These are phyloP conservation scores for Sideroxylon spinosum DNA, from an alignment of 179 eudicot species.

Conservation along the genomic window DNA sequence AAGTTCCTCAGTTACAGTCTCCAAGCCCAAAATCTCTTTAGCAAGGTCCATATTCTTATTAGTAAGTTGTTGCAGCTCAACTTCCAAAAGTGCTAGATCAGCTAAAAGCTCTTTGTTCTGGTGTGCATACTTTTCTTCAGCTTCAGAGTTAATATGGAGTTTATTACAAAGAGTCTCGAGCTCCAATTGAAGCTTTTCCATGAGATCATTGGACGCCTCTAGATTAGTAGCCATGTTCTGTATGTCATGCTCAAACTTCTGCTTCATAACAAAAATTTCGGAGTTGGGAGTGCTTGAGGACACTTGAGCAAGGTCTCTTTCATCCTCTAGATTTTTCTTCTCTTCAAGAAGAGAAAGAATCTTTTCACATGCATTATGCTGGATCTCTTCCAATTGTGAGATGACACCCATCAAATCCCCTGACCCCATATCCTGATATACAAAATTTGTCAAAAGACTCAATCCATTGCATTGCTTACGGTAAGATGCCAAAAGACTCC, in stretches of 20 bases:
- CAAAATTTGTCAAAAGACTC: constrained; percentile 11
- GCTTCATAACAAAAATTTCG: constrained; percentile 42
- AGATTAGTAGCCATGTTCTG: constrained; percentile 41
- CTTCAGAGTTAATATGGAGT: constrained; percentile 45
- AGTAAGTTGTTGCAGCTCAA: constrained; percentile 50
- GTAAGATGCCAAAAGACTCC: constrained; percentile 38
- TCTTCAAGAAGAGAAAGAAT: constrained; percentile 47
- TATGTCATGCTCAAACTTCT: constrained; percentile 51
- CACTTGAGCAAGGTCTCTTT: constrained; percentile 45
- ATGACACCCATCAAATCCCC: constrained; percentile 28
- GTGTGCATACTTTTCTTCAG: constrained; percentile 44
- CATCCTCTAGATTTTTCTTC: constrained; percentile 44
- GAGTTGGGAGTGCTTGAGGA: constrained; percentile 37
- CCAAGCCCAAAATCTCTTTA: constrained; percentile 45
- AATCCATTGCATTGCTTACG: constrained; percentile 21
- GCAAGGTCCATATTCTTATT: constrained; percentile 47
- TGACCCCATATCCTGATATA: constrained; percentile 22
- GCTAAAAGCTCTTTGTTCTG: constrained; percentile 49
- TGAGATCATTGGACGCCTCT: constrained; percentile 42
- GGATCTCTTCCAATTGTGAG: constrained; percentile 48
- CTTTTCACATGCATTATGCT: constrained; percentile 30
- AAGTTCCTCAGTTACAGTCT: constrained; percentile 48
- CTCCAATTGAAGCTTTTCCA: constrained; percentile 55
- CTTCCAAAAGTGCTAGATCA: constrained; percentile 54
- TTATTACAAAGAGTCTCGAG: constrained; percentile 50